These are phyloP conservation scores for Capsicum pubescens DNA, from an alignment of 257 asterid genomes.

Conservation along the genomic window DNA sequence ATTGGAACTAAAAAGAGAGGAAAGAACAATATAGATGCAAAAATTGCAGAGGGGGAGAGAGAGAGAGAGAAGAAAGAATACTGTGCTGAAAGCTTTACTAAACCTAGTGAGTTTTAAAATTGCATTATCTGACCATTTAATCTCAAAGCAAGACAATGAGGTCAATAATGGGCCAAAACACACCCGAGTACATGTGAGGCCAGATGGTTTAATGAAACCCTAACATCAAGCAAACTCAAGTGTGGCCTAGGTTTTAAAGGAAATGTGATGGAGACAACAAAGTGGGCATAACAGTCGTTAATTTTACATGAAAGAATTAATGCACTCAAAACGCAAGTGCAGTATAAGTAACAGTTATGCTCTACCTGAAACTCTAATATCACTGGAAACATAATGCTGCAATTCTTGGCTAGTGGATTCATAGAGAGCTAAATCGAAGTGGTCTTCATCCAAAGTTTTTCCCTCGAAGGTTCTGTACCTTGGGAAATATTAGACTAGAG, in stretches of 20 bases:
- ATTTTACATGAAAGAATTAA: background rate
- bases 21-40: slow-evolving; percentile 2
- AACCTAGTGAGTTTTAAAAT: slow-evolving; percentile 3
- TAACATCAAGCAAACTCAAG: background rate
- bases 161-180: slow-evolving; percentile 11
- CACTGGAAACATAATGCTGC: background rate
- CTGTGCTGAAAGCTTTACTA: slow-evolving; percentile 4
- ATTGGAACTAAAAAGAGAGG: slow-evolving; percentile 1
- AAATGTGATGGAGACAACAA: background rate
- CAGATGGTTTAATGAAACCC: slow-evolving; percentile 7
- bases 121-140: slow-evolving; percentile 21
- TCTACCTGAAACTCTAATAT: background rate
- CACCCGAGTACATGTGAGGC: slow-evolving; percentile 6
- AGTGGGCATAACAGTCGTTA: background rate
- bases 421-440: slow-evolving; percentile 1
- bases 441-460: background rate
- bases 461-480: background rate
- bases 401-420: background rate
- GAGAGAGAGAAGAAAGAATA: background rate
- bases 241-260: background rate
- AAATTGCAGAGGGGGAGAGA: slow-evolving; percentile 12
- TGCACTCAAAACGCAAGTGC: background rate
- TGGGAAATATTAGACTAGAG: background rate
- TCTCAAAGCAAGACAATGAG: background rate
- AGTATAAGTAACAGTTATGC: background rate